Conservation (phyloP, 148 eudicot species). For the Rhododendron henanense region DNA sequence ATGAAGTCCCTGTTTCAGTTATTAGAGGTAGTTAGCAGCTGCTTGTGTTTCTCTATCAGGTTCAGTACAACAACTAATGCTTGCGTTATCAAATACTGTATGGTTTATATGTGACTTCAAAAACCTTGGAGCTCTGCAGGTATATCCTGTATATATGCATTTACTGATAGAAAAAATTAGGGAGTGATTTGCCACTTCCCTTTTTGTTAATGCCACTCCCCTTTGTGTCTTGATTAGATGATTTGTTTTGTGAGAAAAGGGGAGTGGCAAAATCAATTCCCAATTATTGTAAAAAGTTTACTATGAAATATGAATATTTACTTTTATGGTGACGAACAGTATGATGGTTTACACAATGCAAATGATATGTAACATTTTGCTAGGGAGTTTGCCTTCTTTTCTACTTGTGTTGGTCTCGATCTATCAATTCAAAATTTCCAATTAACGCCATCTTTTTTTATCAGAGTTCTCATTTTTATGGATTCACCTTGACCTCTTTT, state of each 20-base stretch:
- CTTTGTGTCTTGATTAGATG: too few species aligned
- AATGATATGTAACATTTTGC: neutral
- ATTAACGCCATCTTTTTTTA: neutral
- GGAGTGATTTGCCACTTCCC: too few species aligned
- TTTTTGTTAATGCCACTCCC: too few species aligned
- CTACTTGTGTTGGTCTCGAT: neutral
- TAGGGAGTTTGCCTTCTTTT: neutral
- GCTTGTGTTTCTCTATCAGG: neutral
- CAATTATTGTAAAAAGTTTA: neutral
- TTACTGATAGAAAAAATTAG: too few species aligned
- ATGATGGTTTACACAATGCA: neutral
- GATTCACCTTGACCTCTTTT: neutral
- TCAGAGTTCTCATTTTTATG: neutral
- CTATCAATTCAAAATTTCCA: neutral
- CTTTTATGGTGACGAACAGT: neutral
- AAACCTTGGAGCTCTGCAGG: neutral
- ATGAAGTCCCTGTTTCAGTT: slow-evolving; percentile 94
- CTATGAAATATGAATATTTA: neutral
- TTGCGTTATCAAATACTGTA: neutral
- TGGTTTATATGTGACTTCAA: neutral
- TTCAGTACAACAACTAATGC: neutral
- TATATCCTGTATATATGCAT: neutral
- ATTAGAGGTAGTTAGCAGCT: slow-evolving; percentile 60
- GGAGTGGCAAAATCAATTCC: too few species aligned
- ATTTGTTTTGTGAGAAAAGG: too few species aligned